These are phyloP conservation scores for Penicillium hordei DNA, from an alignment of 2,329 filamentous ascomycete species.

Conservation along the genomic window DNA sequence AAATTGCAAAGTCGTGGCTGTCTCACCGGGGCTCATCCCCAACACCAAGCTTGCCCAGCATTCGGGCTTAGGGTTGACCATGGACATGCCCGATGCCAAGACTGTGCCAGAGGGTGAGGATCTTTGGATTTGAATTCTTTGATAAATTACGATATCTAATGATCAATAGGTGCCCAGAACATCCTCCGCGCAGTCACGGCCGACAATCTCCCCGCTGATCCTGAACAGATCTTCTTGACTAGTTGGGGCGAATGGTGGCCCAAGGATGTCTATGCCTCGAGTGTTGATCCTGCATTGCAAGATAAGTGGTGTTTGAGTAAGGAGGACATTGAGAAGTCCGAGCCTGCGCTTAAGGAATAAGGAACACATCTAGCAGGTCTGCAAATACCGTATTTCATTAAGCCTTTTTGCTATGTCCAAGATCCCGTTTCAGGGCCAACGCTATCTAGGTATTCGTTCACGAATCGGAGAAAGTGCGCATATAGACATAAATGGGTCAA, in stretches of 20 bases:
- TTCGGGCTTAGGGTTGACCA: slow-evolving; percentile 14
- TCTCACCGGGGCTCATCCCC: slow-evolving; percentile 26
- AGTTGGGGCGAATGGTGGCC: slow-evolving; percentile 34
- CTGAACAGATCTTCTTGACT: slow-evolving; percentile 28
- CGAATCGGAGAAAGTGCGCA: background rate
- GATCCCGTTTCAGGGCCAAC: background rate
- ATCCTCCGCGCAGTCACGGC: slow-evolving; percentile 23
- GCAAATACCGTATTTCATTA: background rate
- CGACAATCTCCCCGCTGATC: slow-evolving; percentile 23
- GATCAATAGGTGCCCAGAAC: slow-evolving; percentile 22
- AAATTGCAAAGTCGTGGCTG: slow-evolving; percentile 23
- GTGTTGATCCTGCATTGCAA: slow-evolving; percentile 22
- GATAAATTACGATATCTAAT: background rate
- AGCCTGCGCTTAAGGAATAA: slow-evolving; percentile 8
- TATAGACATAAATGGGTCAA: background rate
- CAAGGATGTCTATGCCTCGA: slow-evolving; percentile 25
- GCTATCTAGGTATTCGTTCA: background rate
- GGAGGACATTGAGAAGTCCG: slow-evolving; percentile 25
- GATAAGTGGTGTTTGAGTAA: slow-evolving; percentile 28
- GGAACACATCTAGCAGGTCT: background rate
- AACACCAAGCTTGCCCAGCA: slow-evolving; percentile 22
- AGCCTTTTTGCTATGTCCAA: background rate
- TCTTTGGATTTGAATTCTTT: background rate
- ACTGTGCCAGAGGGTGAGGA: slow-evolving; percentile 25
- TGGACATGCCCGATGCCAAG: slow-evolving; percentile 29